Evolutionary conservation across 371 early-diverging fungal species (phyloP), one percentile per base, ranked within the genome.

Genomic region (Coemansia sp.): DNA sequence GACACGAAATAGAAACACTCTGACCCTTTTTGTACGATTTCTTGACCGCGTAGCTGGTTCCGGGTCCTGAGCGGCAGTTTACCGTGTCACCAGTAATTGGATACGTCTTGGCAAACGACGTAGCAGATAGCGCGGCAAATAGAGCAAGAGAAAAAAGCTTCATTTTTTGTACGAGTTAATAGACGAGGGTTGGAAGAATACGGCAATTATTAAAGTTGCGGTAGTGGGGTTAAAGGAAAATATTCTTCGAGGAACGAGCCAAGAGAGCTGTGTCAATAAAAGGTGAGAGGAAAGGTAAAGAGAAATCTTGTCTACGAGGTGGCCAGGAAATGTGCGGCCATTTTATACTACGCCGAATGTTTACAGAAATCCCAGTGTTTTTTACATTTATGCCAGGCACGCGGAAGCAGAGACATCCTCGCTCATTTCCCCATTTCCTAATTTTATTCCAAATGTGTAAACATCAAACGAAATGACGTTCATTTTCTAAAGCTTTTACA

Each of bases 41-140:
- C n/a, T 40, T 56, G 24, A 62, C 59, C 7, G 40, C 26, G 59
- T 71, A 64, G 69, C 65, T 59, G 4, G 69, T 69, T 40, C 69
- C 59, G 3, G 69, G 69, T 11, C 69, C 69, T 0, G 65, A 64
- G 53, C 69, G 69, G 63, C 71, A 66, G 54, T 71, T 62, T 23
- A 71, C 63, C 9, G 13, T 53, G 29, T 66, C 32, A n/a, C 62
- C 63, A 13, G 56, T 70, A 40, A 70, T 52, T 1, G 62, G 49
- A 36, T 70, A 70, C 0, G 56, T 44, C 12, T 32, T 49, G 55
- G 56, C 62, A 13, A 58, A 13, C 2, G 61, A 48, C 4, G 59
- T 48, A 19, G 63, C 44, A 2, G 61, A 29, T 12, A 24, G 54
- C 0, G 66, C 53, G 2, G 53, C 67, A 48, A 63, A 28, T 23